These are phyloP conservation scores for Grosmannia clavigera DNA, from an alignment of 2,329 filamentous ascomycete genomes.

Conservation along the genomic window DNA sequence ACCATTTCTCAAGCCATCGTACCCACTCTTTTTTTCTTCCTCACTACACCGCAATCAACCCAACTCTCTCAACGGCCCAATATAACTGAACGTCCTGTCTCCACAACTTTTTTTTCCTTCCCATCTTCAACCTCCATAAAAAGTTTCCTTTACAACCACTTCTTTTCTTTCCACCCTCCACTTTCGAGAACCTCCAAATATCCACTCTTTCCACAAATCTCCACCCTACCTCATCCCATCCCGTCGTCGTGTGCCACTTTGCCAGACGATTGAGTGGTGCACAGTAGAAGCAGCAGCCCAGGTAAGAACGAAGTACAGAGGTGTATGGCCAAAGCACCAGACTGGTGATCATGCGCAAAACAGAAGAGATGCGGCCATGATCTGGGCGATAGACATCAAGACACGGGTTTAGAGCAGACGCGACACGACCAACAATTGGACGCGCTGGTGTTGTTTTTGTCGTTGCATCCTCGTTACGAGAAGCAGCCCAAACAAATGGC, in stretches of 20 bases:
- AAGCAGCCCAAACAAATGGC: too few relatives aligned
- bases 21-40: not conserved
- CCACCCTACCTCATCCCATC: conserved; percentile 11
- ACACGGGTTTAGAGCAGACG: not conserved
- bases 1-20: not conserved
- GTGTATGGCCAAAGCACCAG: not conserved
- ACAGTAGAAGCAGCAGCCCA: conserved; percentile 1
- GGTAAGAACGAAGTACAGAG: not conserved
- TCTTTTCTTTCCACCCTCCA: conserved; percentile 12
- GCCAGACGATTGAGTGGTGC: conserved; percentile 6
- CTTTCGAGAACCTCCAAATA: conserved; percentile 13
- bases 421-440: not conserved
- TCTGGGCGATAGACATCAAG: not conserved
- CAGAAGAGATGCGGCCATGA: not conserved
- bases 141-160: conserved; percentile 6
- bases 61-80: conserved; percentile 6
- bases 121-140: conserved; percentile 3
- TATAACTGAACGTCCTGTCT: not conserved
- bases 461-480: too few relatives aligned
- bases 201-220: conserved; percentile 13
- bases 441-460: too few relatives aligned
- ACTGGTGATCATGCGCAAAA: not conserved
- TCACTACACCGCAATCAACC: not conserved
- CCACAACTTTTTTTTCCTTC: not conserved
- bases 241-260: conserved; percentile 6